These are phyloP conservation scores for Hirschioporus abietinus DNA, from an alignment of 768 basidiomycete genomes.

Conservation along the genomic window DNA sequence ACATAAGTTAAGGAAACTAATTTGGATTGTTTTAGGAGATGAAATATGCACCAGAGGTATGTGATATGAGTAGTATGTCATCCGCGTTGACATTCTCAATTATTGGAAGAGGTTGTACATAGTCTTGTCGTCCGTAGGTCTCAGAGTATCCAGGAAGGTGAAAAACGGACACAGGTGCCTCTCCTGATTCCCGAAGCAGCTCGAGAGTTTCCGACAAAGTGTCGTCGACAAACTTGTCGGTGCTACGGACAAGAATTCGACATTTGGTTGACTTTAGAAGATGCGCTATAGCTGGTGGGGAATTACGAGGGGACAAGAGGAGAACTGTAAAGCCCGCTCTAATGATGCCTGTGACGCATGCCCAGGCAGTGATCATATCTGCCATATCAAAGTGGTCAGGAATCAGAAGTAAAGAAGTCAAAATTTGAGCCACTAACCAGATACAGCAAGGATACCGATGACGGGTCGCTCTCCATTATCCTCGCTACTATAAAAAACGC, in stretches of 20 bases:
- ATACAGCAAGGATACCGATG: no score
- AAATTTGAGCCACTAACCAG: no score
- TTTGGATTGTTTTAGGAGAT: neutral
- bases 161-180: neutral
- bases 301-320: constrained; percentile 30
- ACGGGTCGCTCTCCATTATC: no score
- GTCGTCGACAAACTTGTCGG: constrained; percentile 13
- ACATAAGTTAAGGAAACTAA: neutral
- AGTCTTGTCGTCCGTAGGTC: neutral
- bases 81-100: neutral
- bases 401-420: no score
- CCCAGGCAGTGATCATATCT: neutral
- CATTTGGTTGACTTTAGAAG: constrained; percentile 21
- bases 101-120: neutral
- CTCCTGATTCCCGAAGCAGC: neutral
- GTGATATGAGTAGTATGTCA: constrained; percentile 7
- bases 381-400: no score
- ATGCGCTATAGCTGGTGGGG: constrained; percentile 30
- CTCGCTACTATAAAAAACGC: no score
- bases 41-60: constrained; percentile 14
- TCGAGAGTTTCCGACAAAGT: constrained; percentile 10
- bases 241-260: constrained; percentile 10
- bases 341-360: constrained; percentile 30
- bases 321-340: constrained; percentile 26
- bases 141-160: neutral